Percentiles rank a stretch among this genome's conserved stretches.
Conservation (phyloP, 1,284 basidiomycete genomes). For the Inonotus obliquus region DNA sequence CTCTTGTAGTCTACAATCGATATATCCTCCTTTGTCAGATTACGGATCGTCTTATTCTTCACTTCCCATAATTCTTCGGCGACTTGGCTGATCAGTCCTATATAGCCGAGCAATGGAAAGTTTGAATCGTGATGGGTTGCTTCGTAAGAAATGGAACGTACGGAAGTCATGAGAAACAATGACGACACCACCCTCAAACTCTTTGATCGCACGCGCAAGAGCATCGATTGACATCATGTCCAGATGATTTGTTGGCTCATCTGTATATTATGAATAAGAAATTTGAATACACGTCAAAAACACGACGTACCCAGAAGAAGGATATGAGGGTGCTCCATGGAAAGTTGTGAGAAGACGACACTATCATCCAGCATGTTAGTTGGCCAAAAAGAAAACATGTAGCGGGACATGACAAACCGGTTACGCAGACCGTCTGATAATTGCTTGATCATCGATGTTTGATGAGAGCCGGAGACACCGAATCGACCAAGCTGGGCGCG, state of each 20-base stretch:
- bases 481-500: slow-evolving; percentile 93
- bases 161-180: slow-evolving; percentile 98
- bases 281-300: slow-evolving; percentile 9
- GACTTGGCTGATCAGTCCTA: slow-evolving; percentile 88
- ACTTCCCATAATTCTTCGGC: slow-evolving; percentile 99
- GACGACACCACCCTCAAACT: slow-evolving; percentile 96
- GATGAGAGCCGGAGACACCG: slow-evolving; percentile 91
- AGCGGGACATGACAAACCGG: slow-evolving; percentile 47
- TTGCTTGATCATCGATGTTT: slow-evolving; percentile 89
- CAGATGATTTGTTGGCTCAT: slow-evolving; percentile 91
- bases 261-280: too few relatives aligned
- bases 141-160: slow-evolving; percentile 36
- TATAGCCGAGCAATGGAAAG: slow-evolving; percentile 9
- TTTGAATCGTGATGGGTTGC: too few relatives aligned
- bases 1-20: slow-evolving; percentile 91
- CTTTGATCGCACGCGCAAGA: slow-evolving; percentile 90
- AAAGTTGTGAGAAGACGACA: slow-evolving; percentile 88
- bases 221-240: slow-evolving; percentile 97
- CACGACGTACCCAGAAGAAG: slow-evolving; percentile 68
- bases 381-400: neutral
- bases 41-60: slow-evolving; percentile 89
- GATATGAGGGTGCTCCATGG: slow-evolving; percentile 93
- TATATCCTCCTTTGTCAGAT: slow-evolving; percentile 86
- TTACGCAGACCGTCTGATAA: slow-evolving; percentile 96
- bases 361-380: slow-evolving; percentile 33